phyloP scores from a whole-genome alignment of 2,329 filamentous ascomycete genomes.

The Botryotinia globosa region DNA sequence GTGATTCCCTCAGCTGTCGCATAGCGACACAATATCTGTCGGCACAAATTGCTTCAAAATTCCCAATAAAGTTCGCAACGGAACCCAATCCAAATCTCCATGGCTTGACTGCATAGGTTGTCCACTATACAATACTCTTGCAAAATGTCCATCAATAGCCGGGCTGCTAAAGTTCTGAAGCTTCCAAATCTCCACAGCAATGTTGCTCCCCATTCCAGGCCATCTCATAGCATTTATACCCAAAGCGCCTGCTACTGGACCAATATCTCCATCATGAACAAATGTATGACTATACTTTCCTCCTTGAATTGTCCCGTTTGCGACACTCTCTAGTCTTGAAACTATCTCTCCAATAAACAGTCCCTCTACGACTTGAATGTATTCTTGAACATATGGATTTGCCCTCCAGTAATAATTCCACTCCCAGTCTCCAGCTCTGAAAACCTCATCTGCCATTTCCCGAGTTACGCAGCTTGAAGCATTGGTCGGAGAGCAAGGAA shows the following conservation, averaged over 20 bases:
- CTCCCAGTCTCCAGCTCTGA: constrained; percentile 44
- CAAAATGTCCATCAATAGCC: neutral
- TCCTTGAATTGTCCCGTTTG: constrained; percentile 25
- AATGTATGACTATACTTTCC: constrained; percentile 37
- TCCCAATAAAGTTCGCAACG: constrained; percentile 23
- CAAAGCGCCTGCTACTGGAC: constrained; percentile 34
- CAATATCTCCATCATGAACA: constrained; percentile 42
- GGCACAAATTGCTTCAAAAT: constrained; percentile 30
- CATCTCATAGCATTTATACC: constrained; percentile 41
- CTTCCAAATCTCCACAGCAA: constrained; percentile 43
- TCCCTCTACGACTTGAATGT: constrained; percentile 41
- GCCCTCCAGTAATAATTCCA: constrained; percentile 44
- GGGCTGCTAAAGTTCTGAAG: constrained; percentile 8
- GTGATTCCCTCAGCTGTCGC: constrained; percentile 7
- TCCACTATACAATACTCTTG: constrained; percentile 37
- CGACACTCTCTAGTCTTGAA: constrained; percentile 36
- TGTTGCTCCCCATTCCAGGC: constrained; percentile 42
- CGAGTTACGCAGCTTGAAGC: constrained; percentile 37
- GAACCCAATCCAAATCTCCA: constrained; percentile 31
- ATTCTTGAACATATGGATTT: constrained; percentile 39
- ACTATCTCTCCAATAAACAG: constrained; percentile 42
- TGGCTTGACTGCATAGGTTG: constrained; percentile 31
- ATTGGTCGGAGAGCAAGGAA: constrained; percentile 39
- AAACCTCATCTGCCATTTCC: constrained; percentile 40
- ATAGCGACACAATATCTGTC: constrained; percentile 26